phyloP scores from a whole-genome alignment of 2,329 filamentous ascomycete species.

The Colletotrichum endophyticum region DNA sequence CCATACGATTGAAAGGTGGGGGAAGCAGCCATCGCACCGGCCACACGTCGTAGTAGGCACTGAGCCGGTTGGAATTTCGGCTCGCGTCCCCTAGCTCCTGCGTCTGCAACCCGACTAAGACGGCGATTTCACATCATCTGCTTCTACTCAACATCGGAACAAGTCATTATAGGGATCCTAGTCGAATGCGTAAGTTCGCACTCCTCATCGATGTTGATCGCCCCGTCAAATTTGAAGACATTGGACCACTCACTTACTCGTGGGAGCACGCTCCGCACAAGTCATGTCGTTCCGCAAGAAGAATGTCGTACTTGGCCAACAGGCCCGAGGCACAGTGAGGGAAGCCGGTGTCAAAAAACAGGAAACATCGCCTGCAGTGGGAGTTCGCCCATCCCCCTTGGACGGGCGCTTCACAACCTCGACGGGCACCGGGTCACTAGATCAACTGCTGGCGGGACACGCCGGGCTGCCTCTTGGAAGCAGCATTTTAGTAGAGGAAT shows the following conservation, averaged over 20 bases:
- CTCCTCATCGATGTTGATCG: neutral
- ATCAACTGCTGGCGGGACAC: conserved; percentile 85
- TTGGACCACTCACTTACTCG: neutral
- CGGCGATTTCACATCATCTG: neutral
- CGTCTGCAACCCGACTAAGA: neutral
- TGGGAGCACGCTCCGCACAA: neutral
- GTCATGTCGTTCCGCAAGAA: conserved; percentile 64
- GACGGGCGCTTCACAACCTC: conserved; percentile 90
- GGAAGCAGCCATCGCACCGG: neutral
- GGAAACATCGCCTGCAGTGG: conserved; percentile 45
- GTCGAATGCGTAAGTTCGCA: neutral
- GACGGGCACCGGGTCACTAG: conserved; percentile 86
- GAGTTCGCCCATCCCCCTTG: conserved; percentile 82
- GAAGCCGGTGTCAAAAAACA: conserved; percentile 25
- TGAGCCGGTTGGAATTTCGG: neutral
- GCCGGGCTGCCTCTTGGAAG: conserved; percentile 83
- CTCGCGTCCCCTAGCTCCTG: neutral
- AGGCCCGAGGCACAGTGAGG: conserved; percentile 23
- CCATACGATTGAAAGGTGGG: neutral
- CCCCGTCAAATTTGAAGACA: neutral
- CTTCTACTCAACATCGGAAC: neutral
- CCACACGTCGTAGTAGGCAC: too few species aligned
- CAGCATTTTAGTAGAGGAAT: conserved; percentile 82
- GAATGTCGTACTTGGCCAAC: conserved; percentile 54
- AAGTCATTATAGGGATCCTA: neutral